Evolutionary conservation across 257 asterid species (phyloP).

Genomic region (Henckelia pumila): DNA sequence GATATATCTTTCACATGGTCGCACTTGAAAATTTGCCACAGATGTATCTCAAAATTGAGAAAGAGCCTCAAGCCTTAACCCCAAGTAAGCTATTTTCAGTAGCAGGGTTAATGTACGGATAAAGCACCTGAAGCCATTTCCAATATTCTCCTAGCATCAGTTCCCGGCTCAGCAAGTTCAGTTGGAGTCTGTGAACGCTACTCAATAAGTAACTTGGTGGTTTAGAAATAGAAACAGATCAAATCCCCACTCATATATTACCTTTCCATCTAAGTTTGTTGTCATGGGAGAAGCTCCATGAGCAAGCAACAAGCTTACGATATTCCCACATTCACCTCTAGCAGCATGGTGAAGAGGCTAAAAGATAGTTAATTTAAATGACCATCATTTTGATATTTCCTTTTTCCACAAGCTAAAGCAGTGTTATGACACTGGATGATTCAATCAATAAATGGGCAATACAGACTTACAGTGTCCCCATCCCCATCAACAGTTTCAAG

Average conservation of each 20-base stretch:
- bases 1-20: background rate
- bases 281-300: conserved; percentile 42
- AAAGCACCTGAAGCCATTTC: conserved; percentile 3
- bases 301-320: conserved; percentile 50
- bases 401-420: conserved; percentile 1
- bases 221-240: background rate
- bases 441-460: conserved; percentile 5
- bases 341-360: conserved; percentile 95
- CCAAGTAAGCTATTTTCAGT: conserved; percentile 40
- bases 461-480: conserved; percentile 76
- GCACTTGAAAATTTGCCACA: background rate
- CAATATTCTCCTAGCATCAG: background rate
- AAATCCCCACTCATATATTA: background rate
- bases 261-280: conserved; percentile 1
- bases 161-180: background rate
- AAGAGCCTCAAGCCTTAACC: conserved; percentile 37
- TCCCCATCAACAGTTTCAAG: conserved; percentile 67
- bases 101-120: conserved; percentile 35
- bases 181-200: background rate
- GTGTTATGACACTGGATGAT: background rate
- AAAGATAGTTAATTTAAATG: conserved; percentile 16
- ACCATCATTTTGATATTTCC: background rate
- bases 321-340: conserved; percentile 65
- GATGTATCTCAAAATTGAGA: background rate
- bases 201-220: background rate